Base-by-base conservation (phyloP, 163 green algal species). In the Botryococcus braunii region DNA sequence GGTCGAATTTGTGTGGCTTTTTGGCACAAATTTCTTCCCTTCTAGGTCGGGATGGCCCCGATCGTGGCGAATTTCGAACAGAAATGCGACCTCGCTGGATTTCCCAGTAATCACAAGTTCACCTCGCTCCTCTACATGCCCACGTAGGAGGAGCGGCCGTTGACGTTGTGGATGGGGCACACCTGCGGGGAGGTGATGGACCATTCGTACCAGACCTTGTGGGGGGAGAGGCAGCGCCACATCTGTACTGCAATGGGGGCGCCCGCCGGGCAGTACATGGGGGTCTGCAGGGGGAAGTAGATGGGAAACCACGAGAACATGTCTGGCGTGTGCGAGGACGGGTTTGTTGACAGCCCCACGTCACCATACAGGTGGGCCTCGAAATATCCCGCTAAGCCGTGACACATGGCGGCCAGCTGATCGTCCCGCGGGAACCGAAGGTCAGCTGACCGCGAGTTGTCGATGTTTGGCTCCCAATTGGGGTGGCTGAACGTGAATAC, bases 121-220 rank as follows among this genome's bases (percentile, higher is more conserved):
- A n/a, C n/a, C n/a, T n/a, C n/a, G n/a, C n/a, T n/a, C n/a, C 43
- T n/a, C n/a, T n/a, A 93, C 9, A 98, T 69, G 7, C 94, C 92
- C 0, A 98, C 92, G 34, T 75, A 91, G 75, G 96, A 96, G 4
- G 81, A 92, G 5, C 90, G 72, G 17, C 93, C 93, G 4, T 74
- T 82, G 0, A 88, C 74, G 75, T 99, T 99, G 81, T 98, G 92
- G 11, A 98, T 84, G 66, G 73, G 76, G 3, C 73, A 79, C 2
- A 75, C 62, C 0, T 63, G 52, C 2, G 91, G 86, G 7, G 52
- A 65, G 0, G 75, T 86, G 1, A 95, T 41, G 0, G 72, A 72
- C 94, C 94, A 99, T 78, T 99, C 94, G 68, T 99, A 99, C 94
- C 94, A 99, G 43, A 70, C 59, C 74, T 96, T 96, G 70, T 89